Conservation (phyloP, 1,139 yeast species). For the Arxiozyma heterogenica region DNA sequence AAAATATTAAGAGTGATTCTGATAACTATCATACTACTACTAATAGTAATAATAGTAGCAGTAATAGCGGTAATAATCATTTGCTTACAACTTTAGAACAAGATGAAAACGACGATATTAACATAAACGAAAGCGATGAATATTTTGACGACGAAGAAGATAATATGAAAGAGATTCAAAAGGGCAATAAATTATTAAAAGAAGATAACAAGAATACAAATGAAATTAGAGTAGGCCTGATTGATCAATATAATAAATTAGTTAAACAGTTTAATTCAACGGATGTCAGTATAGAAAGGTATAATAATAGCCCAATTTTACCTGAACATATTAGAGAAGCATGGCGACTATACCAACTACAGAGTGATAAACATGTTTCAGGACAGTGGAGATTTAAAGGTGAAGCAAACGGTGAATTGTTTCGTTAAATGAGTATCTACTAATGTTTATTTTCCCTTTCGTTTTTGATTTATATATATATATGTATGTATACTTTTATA, state of each 20-base stretch:
- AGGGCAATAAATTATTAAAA: slow-evolving; percentile 21
- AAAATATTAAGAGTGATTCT: not conserved
- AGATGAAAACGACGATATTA: slow-evolving; percentile 19
- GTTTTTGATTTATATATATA: no score
- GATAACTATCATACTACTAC: slow-evolving; percentile 4
- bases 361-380: slow-evolving; percentile 55
- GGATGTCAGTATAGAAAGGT: slow-evolving; percentile 33
- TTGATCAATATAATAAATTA: slow-evolving; percentile 24
- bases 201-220: slow-evolving; percentile 16
- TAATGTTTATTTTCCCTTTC: not conserved
- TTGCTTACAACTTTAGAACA: slow-evolving; percentile 7
- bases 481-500: not conserved
- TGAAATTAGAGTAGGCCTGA: slow-evolving; percentile 21
- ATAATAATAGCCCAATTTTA: slow-evolving; percentile 49
- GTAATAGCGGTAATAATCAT: slow-evolving; percentile 3
- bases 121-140: slow-evolving; percentile 26
- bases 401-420: slow-evolving; percentile 58
- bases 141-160: slow-evolving; percentile 26
- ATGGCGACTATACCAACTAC: slow-evolving; percentile 63
- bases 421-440: slow-evolving; percentile 36
- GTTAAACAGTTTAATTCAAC: slow-evolving; percentile 24
- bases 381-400: slow-evolving; percentile 70
- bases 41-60: not conserved
- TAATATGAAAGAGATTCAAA: slow-evolving; percentile 14
- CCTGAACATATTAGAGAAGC: slow-evolving; percentile 89